phyloP scores from a whole-genome alignment of 2,329 filamentous ascomycete genomes.

The Ploettnerulaceae sp. region DNA sequence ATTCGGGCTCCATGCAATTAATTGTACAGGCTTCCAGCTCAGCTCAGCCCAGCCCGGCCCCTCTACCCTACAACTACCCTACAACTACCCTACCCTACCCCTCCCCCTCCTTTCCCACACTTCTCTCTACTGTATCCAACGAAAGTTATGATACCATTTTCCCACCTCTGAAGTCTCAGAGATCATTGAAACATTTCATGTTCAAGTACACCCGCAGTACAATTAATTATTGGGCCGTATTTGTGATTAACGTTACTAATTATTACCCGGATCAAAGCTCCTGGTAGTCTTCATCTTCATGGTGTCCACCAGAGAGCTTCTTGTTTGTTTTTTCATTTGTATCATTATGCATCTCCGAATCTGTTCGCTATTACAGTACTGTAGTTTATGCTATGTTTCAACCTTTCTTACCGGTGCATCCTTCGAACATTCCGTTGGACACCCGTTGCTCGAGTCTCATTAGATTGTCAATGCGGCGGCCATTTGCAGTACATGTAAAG shows the following conservation, averaged over 20 bases:
- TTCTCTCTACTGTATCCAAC: neutral
- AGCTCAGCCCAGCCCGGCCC: too few relatives aligned
- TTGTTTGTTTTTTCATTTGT: slow-evolving; percentile 19
- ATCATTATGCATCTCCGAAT: slow-evolving; percentile 17
- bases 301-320: too few relatives aligned
- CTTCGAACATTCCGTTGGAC: slow-evolving; percentile 11
- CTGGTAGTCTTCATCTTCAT: too few relatives aligned
- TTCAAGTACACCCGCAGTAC: slow-evolving; percentile 5
- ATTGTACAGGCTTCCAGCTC: too few relatives aligned
- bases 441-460: neutral
- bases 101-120: too few relatives aligned
- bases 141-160: neutral
- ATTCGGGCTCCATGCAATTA: too few relatives aligned
- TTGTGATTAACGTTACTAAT: slow-evolving; percentile 10
- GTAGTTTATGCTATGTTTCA: slow-evolving; percentile 25
- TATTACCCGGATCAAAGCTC: slow-evolving; percentile 1
- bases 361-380: slow-evolving; percentile 12
- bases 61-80: too few relatives aligned
- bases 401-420: slow-evolving; percentile 13
- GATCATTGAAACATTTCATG: too few relatives aligned
- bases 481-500: slow-evolving; percentile 14
- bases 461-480: neutral
- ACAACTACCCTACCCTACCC: too few relatives aligned
- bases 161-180: slow-evolving; percentile 1
- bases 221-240: slow-evolving; percentile 12